Evolutionary conservation across 2,329 filamentous ascomycete species (phyloP), one percentile per base, ranked within the genome.

Genomic region (Boeremia exigua): DNA sequence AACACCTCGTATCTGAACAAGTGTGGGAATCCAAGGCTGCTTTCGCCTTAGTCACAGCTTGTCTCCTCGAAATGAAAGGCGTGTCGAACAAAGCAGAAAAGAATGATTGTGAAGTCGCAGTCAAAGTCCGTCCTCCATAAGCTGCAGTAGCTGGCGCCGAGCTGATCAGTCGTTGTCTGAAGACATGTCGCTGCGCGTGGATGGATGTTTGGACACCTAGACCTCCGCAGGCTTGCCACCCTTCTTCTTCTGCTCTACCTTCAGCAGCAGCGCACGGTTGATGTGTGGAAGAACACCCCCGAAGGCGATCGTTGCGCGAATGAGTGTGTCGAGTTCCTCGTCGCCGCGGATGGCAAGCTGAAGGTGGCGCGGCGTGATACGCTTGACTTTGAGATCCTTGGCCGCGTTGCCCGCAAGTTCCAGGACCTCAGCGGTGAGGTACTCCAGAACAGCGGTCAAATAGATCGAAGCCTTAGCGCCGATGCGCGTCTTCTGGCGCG

Each of bases 301-400:
- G 69, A 96, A 98, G 58, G 95, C 95, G 73, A 99, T 99, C 61
- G 95, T 99, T 54, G 95, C 95, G 71, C 93, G 91, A 77, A 99
- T 98, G 55, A 99, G 84, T 23, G 93, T 98, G 78, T 99, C 95
- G 69, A 99, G 85, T 80, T 99, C 95, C 81, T 99, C 95, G 78
- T 99, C 95, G 74, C 95, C 95, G 73, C 95, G 92, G 75, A 99
- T 99, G 71, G 95, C 95, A 61, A 99, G 90, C 80, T 99, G 95
- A 64, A 99, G 82, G 79, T 99, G 95, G 78, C 95, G 93, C 53
- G 95, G 95, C 11, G 94, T 98, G 80, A 99, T 99, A 80, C 95
- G 95, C 88, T 98, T 99, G 82, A 98, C 95, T 82, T 98, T 99
- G 75, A 98, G 90, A 79, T 99, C 95, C 85, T 98, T 98, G 79